Percentiles rank a stretch among this genome's conserved stretches.
Evolutionary conservation across 495 filamentous ascomycete genomes (phyloP).

Genomic region (Staphylotrichum longicolle): DNA sequence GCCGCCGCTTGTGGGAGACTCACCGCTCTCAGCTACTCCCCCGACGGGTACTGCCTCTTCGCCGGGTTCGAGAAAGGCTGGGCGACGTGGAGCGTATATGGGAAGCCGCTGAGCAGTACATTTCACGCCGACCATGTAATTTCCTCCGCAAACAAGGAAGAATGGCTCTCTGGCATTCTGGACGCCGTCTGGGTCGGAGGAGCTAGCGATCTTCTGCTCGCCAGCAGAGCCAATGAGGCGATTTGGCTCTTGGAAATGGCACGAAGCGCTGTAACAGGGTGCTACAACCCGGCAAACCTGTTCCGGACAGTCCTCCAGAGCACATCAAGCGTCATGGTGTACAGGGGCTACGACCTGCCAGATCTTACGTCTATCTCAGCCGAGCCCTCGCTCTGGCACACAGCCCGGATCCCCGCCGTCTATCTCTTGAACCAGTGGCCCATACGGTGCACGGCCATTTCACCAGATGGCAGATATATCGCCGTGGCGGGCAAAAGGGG

Average conservation of each 20-base stretch:
- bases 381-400: constrained; percentile 92
- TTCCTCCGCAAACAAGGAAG: constrained; percentile 65
- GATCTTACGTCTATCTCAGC: constrained; percentile 87
- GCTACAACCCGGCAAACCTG: constrained; percentile 85
- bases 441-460: constrained; percentile 79
- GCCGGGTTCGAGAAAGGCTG: constrained; percentile 91
- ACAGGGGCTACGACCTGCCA: constrained; percentile 86
- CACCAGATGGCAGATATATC: constrained; percentile 88
- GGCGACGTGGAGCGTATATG: constrained; percentile 96
- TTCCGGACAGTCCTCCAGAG: constrained; percentile 86
- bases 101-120: constrained; percentile 78
- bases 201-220: constrained; percentile 78
- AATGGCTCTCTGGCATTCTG: constrained; percentile 73
- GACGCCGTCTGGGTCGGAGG: constrained; percentile 83
- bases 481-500: constrained; percentile 91
- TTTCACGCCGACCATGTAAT: constrained; percentile 66
- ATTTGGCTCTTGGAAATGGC: constrained; percentile 90
- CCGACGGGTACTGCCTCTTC: constrained; percentile 95
- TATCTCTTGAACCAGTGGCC: constrained; percentile 93
- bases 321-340: constrained; percentile 79
- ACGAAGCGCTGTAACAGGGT: constrained; percentile 84
- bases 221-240: constrained; percentile 64
- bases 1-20: constrained; percentile 61
- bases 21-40: constrained; percentile 80
- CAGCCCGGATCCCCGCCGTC: constrained; percentile 75